Conservation (phyloP, 371 early-diverging fungal genomes). For the Dichotomocladium elegans region DNA sequence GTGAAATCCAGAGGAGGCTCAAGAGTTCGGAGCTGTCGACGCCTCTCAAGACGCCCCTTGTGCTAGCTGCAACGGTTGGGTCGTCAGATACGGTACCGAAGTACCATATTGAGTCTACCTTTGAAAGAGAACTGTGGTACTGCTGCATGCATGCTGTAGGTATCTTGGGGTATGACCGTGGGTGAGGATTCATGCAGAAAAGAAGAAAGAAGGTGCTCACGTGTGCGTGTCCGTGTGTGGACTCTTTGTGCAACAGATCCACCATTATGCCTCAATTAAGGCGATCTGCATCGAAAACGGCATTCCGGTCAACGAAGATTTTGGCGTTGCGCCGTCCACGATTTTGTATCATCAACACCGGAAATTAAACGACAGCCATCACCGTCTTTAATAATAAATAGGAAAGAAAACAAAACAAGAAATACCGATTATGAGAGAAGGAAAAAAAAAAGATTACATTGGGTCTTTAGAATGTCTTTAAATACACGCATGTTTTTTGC, state of each 20-base stretch:
- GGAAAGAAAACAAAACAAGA: too few relatives aligned
- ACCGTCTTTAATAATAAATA: too few relatives aligned
- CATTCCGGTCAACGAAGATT: conserved; percentile 27
- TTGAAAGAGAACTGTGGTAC: conserved; percentile 68
- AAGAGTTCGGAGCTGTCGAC: conserved; percentile 1
- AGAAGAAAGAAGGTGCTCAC: too few relatives aligned
- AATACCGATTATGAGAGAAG: too few relatives aligned
- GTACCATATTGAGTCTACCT: conserved; percentile 31
- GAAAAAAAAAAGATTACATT: too few relatives aligned
- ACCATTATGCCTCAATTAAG: conserved; percentile 54
- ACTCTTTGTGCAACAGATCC: too few relatives aligned
- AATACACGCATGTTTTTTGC: too few relatives aligned
- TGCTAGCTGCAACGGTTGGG: conserved; percentile 36
- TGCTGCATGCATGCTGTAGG: conserved; percentile 52
- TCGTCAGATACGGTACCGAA: conserved; percentile 17
- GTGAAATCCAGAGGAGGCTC: conserved; percentile 9
- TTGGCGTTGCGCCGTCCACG: conserved; percentile 57
- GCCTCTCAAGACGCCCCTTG: conserved; percentile 18
- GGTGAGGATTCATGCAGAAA: too few relatives aligned
- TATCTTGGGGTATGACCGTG: too few relatives aligned
- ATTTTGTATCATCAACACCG: conserved; percentile 13
- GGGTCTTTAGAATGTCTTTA: too few relatives aligned
- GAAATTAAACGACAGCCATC: neutral
- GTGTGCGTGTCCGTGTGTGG: too few relatives aligned
- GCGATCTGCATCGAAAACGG: conserved; percentile 52